Evolutionary conservation across 805 yeast species (phyloP).

Genomic region (Brettanomyces naardenensis): DNA sequence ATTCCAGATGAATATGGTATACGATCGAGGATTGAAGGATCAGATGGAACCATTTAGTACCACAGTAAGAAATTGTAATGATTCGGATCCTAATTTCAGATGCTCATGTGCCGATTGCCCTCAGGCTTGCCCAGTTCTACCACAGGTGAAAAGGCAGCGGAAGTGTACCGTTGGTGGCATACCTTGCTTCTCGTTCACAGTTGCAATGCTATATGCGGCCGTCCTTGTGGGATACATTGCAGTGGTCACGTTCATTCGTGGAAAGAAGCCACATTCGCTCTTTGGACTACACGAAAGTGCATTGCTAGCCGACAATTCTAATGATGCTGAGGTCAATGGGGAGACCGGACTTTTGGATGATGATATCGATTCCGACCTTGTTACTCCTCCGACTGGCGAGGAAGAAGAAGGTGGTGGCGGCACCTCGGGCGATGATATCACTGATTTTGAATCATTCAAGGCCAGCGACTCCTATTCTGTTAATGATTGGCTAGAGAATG

Average conservation of each 20-base stretch:
- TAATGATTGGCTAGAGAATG: conserved; percentile 38
- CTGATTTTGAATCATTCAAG: conserved; percentile 10
- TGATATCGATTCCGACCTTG: not conserved
- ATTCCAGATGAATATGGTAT: conserved; percentile 77
- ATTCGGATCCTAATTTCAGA: conserved; percentile 42
- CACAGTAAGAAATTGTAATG: conserved; percentile 44
- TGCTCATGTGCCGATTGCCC: conserved; percentile 94
- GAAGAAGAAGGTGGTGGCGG: not conserved
- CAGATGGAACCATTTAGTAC: conserved; percentile 24
- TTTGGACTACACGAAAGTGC: not conserved
- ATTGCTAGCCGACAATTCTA: conserved; percentile 15
- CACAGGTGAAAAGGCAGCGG: conserved; percentile 31
- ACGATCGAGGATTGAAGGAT: conserved; percentile 25
- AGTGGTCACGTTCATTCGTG: not conserved
- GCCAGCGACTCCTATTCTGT: conserved; percentile 35
- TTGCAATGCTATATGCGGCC: conserved; percentile 42
- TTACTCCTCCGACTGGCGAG: too few relatives aligned
- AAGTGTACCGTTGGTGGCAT: conserved; percentile 48
- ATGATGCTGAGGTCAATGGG: conserved; percentile 23
- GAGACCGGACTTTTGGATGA: not conserved
- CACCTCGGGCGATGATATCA: not conserved
- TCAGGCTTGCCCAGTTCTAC: conserved; percentile 65
- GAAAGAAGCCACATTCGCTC: not conserved
- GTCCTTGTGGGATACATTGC: conserved; percentile 4
- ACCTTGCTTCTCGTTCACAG: conserved; percentile 67